Conservation (phyloP, 192 early-diverging fungal genomes). For the Backusella macrospora region DNA sequence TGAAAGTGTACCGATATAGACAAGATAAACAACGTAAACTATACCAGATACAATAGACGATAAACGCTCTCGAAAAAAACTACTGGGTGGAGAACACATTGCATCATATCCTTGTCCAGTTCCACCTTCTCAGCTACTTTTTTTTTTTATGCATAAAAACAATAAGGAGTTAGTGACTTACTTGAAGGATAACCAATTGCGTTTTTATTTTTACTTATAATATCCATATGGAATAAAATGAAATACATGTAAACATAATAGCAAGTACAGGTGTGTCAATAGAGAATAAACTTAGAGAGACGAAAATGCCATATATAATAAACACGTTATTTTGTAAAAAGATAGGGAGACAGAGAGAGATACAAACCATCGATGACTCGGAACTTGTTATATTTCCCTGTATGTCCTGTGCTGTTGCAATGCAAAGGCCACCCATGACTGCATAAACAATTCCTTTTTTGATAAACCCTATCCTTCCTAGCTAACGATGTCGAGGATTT, state of each 20-base stretch:
- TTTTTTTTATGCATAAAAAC: slow-evolving; percentile 11
- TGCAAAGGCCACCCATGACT: slow-evolving; percentile 48
- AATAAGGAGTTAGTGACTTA: background rate
- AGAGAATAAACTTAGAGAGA: slow-evolving; percentile 41
- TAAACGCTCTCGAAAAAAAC: slow-evolving; percentile 50
- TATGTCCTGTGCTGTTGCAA: slow-evolving; percentile 25
- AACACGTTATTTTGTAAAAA: background rate
- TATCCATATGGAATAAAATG: too few relatives aligned
- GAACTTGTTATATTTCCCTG: background rate
- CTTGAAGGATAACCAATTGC: too few relatives aligned
- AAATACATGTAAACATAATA: too few relatives aligned
- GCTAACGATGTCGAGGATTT: slow-evolving; percentile 17
- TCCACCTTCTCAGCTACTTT: slow-evolving; percentile 43
- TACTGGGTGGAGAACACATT: slow-evolving; percentile 35
- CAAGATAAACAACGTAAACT: slow-evolving; percentile 48
- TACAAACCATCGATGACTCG: slow-evolving; percentile 27
- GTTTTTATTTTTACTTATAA: background rate
- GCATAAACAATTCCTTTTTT: slow-evolving; percentile 57
- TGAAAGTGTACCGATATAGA: slow-evolving; percentile 40
- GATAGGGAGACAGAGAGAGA: background rate
- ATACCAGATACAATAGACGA: slow-evolving; percentile 45
- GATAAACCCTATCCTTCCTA: slow-evolving; percentile 52
- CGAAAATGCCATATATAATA: slow-evolving; percentile 39
- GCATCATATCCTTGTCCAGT: slow-evolving; percentile 48
- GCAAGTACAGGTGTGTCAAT: slow-evolving; percentile 42